Evolutionary conservation across 805 yeast species (phyloP), one percentile per base, ranked within the genome.

Genomic region (Metschnikowia borealis): DNA sequence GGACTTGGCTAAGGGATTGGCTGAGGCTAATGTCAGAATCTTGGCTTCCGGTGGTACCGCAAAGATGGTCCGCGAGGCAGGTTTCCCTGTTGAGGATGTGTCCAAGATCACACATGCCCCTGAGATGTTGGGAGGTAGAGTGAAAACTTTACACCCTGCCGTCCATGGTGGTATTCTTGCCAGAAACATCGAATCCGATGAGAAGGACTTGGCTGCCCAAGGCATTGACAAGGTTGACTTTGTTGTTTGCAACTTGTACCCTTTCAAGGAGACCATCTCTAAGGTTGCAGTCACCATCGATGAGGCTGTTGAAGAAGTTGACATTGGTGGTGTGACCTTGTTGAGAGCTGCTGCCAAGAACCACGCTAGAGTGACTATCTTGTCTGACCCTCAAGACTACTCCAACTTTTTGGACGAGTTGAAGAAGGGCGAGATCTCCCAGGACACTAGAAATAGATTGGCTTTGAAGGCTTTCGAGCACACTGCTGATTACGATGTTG

Each of bases 1-100:
- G 62, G 99, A 94, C 70, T 80, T 94, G 58, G 98, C 98, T 60
- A 94, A 94, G 75, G 99, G 99, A 44, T 81, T 94, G 52, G 85
- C 81, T 55, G 86, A 85, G 61, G 87, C 89, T 71, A 82, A 89
- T 56, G 97, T 94, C 59, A 84, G 97, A 63, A 83, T 94, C 57
- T 79, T 94, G 52, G 99, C 98, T 47, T 89, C 97, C 38, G 99
- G 99, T 54, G 99, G 99, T 67, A 94, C 99, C 49, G 96, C 99
- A 50, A 83, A 81, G 64, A 77, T 94, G 77, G 84, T 94, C 50
- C 85, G 96, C 68, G 99, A 91, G 71, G 96, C 97, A 50, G 98
- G 98, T 11, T 92, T 94, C 83, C 92, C 96, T 41, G 98, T 94
- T 15, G 96, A 92, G 59, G 99, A 94, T 65, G 97, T 94, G 38